A percentile compares a stretch with the other conserved stretches of the same genome.
phyloP scores from a whole-genome alignment of 2,329 filamentous ascomycete species.

The Xylaria hypoxylon region DNA sequence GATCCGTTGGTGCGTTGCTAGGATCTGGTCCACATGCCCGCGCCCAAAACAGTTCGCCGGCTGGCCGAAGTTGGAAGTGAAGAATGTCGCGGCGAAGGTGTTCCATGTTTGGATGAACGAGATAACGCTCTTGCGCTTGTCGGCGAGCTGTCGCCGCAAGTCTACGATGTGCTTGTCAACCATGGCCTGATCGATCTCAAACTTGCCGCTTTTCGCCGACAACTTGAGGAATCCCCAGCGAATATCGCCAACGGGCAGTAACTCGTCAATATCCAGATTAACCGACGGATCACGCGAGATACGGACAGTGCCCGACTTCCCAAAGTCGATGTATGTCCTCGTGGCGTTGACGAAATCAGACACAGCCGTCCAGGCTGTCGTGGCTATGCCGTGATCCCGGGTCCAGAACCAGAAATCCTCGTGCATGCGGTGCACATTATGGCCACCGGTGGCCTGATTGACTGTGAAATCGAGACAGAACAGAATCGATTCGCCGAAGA shows the following conservation, averaged over 20 bases:
- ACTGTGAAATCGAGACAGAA: slow-evolving; percentile 75
- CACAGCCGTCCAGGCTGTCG: slow-evolving; percentile 70
- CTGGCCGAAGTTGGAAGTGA: slow-evolving; percentile 64
- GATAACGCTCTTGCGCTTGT: slow-evolving; percentile 63
- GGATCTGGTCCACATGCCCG: slow-evolving; percentile 64
- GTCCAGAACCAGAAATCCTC: slow-evolving; percentile 77
- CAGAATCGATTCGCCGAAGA: slow-evolving; percentile 69
- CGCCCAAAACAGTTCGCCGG: slow-evolving; percentile 64
- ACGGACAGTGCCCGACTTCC: slow-evolving; percentile 62
- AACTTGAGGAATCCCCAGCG: slow-evolving; percentile 68
- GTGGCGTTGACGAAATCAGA: slow-evolving; percentile 65
- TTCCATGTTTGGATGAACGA: slow-evolving; percentile 64
- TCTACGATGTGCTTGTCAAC: slow-evolving; percentile 71
- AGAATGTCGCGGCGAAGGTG: slow-evolving; percentile 63
- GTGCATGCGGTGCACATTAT: slow-evolving; percentile 69
- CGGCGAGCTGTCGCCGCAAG: slow-evolving; percentile 66
- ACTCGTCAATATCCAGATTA: slow-evolving; percentile 44
- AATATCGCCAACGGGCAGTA: slow-evolving; percentile 62
- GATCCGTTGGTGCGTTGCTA: slow-evolving; percentile 61
- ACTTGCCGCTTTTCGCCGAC: slow-evolving; percentile 63
- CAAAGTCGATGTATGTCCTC: slow-evolving; percentile 66
- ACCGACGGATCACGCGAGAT: slow-evolving; percentile 49
- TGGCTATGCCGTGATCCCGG: slow-evolving; percentile 63
- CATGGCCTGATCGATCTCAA: slow-evolving; percentile 69
- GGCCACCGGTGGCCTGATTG: slow-evolving; percentile 66